Evolutionary conservation across 305 asterid genomes (phyloP).

Genomic region (Fraxinus dipetala): DNA sequence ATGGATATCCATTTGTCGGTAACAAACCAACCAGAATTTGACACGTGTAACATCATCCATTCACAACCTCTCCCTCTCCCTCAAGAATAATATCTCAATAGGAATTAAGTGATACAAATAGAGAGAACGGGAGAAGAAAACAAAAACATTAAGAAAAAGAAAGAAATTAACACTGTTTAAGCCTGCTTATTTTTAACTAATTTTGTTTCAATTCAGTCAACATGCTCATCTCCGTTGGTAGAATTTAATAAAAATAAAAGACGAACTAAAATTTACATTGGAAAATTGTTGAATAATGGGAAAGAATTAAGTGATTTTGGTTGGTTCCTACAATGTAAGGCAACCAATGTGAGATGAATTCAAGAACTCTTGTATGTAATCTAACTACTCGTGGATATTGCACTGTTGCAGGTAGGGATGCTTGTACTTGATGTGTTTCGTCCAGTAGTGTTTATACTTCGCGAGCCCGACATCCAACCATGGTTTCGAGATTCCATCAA

Average conservation of each 20-base stretch:
- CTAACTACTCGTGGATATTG: conserved; percentile 61
- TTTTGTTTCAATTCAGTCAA: conserved; percentile 18
- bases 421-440: conserved; percentile 54
- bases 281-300: conserved; percentile 35
- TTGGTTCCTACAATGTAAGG: conserved; percentile 7
- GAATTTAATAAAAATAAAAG: background rate
- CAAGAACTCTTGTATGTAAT: background rate
- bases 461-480: conserved; percentile 84
- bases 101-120: background rate
- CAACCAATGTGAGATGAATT: conserved; percentile 5
- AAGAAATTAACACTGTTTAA: background rate
- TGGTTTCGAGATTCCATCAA: conserved; percentile 78
- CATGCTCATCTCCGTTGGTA: conserved; percentile 30
- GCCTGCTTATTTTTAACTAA: conserved; percentile 24
- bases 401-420: conserved; percentile 78
- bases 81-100: background rate
- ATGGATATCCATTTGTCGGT: conserved; percentile 32
- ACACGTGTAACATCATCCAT: conserved; percentile 27
- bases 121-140: background rate
- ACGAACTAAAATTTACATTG: conserved; percentile 39
- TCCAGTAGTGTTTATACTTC: conserved; percentile 64
- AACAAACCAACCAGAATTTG: conserved; percentile 26
- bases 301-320: conserved; percentile 34
- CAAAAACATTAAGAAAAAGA: background rate
- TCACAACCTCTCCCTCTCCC: background rate